phyloP scores from a whole-genome alignment of 495 filamentous ascomycete genomes.

The Lasiosphaeria hispida region DNA sequence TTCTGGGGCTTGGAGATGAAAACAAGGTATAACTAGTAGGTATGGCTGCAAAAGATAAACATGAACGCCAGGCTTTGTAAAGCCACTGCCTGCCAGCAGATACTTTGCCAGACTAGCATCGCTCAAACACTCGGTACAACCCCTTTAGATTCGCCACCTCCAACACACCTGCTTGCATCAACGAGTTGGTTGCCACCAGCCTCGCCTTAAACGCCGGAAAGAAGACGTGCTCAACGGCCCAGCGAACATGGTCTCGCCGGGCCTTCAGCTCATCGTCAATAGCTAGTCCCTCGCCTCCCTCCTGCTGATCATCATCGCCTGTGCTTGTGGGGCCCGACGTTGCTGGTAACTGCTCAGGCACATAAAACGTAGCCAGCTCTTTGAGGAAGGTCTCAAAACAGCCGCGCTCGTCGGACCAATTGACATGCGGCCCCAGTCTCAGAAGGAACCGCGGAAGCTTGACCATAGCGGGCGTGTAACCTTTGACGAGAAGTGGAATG shows the following conservation, averaged over 20 bases:
- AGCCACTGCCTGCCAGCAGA: neutral
- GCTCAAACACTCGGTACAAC: slow-evolving; percentile 94
- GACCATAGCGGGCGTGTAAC: slow-evolving; percentile 78
- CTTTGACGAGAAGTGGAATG: slow-evolving; percentile 83
- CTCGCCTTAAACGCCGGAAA: slow-evolving; percentile 81
- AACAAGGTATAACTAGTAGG: no score
- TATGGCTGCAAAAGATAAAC: no score
- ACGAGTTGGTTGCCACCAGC: slow-evolving; percentile 75
- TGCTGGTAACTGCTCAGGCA: slow-evolving; percentile 76
- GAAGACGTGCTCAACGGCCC: slow-evolving; percentile 66
- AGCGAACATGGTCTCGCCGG: slow-evolving; percentile 56
- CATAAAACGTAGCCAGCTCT: slow-evolving; percentile 90
- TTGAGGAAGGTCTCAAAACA: slow-evolving; percentile 84
- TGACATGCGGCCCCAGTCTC: slow-evolving; percentile 79
- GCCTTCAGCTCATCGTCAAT: slow-evolving; percentile 53
- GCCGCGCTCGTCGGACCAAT: slow-evolving; percentile 79
- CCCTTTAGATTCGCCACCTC: slow-evolving; percentile 95
- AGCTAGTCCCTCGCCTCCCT: slow-evolving; percentile 27
- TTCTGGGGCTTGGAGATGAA: no score
- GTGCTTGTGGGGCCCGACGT: slow-evolving; percentile 35
- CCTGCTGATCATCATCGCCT: slow-evolving; percentile 7
- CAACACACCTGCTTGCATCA: slow-evolving; percentile 71
- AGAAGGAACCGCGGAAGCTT: slow-evolving; percentile 91
- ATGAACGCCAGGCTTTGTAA: no score
- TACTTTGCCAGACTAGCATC: slow-evolving; percentile 56